Percentiles rank a stretch among this genome's conserved stretches.
These are phyloP conservation scores for Cadophora luteo-olivacea DNA, from an alignment of 2,329 filamentous ascomycete species.

Conservation along the genomic window DNA sequence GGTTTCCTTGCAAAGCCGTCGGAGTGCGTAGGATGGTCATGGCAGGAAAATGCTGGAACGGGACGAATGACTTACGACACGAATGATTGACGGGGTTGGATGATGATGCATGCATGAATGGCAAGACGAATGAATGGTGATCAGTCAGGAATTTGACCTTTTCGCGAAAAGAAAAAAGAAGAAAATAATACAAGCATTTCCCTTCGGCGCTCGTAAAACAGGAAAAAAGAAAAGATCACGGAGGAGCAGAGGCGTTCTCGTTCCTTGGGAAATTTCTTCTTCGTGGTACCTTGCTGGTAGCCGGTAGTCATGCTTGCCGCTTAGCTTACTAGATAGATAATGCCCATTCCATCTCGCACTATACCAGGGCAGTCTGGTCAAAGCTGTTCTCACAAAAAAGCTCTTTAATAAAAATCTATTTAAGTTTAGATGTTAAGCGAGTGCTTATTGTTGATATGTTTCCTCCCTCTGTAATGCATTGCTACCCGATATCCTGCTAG, in stretches of 20 bases:
- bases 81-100: conserved; percentile 2
- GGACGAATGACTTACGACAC: conserved; percentile 9
- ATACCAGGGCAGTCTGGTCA: background rate
- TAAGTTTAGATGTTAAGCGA: background rate
- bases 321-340: conserved; percentile 3
- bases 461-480: background rate
- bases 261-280: background rate
- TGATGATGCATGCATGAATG: background rate
- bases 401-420: too few species aligned
- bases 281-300: background rate
- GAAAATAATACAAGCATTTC: background rate
- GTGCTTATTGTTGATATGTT: background rate
- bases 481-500: background rate
- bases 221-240: background rate
- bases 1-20: background rate
- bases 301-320: background rate
- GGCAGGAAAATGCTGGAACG: background rate
- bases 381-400: too few species aligned
- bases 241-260: conserved; percentile 10
- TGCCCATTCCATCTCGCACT: conserved; percentile 30
- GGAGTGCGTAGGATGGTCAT: background rate
- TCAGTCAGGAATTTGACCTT: background rate
- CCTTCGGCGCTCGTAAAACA: background rate
- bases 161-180: background rate
- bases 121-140: too few species aligned